These are phyloP conservation scores for Leucaena leucocephala DNA, from an alignment of 306 rosid genomes.

Conservation along the genomic window DNA sequence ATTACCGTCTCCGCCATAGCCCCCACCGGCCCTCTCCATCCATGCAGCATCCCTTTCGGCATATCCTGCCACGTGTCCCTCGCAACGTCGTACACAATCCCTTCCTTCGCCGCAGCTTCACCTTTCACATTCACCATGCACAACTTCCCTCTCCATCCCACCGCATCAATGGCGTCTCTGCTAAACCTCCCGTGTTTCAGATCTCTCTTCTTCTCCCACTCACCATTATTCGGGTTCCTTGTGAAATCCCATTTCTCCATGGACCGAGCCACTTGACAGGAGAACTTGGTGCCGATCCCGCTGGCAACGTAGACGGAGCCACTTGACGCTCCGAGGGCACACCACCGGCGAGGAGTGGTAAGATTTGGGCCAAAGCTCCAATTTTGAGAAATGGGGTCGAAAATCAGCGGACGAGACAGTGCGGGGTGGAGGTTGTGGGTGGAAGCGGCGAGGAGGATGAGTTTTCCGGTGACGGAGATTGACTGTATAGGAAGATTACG, in stretches of 20 bases:
- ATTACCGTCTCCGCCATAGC: constrained; percentile 78
- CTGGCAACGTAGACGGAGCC: constrained; percentile 66
- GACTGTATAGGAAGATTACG: constrained; percentile 75
- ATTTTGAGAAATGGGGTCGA: constrained; percentile 41
- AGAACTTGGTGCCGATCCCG: constrained; percentile 76
- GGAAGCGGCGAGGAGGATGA: constrained; percentile 79
- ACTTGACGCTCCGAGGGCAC: constrained; percentile 50
- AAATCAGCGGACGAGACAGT: constrained; percentile 64
- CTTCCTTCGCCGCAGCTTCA: constrained; percentile 62
- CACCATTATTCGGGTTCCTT: neutral
- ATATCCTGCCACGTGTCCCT: constrained; percentile 66
- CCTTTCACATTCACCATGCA: constrained; percentile 86
- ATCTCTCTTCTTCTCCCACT: constrained; percentile 56
- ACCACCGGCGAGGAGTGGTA: constrained; percentile 75
- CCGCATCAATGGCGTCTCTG: constrained; percentile 82
- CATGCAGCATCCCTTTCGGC: constrained; percentile 78
- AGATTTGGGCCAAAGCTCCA: constrained; percentile 68
- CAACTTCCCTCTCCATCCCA: constrained; percentile 79
- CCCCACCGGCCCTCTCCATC: constrained; percentile 91
- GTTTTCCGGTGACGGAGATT: constrained; percentile 49
- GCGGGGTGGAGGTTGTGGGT: constrained; percentile 61
- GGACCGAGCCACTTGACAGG: constrained; percentile 53
- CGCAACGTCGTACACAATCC: constrained; percentile 57
- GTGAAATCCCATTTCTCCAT: constrained; percentile 58
- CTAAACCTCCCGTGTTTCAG: constrained; percentile 66